Conservation (phyloP, 257 asterid genomes). For the Paraleonurus japonicus region DNA sequence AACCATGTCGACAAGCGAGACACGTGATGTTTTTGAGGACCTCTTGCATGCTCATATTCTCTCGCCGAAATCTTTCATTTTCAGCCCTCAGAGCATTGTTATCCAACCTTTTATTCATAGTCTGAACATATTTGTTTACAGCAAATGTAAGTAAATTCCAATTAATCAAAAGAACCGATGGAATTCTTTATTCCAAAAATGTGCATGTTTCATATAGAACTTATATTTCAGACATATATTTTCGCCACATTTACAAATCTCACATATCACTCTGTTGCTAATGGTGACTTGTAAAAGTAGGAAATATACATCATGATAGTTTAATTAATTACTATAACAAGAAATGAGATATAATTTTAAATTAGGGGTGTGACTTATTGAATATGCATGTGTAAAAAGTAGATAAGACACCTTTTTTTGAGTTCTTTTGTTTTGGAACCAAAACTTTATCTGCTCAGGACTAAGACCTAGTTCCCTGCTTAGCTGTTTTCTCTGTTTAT, state of each 20-base stretch:
- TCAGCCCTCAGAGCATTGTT: slow-evolving; percentile 39
- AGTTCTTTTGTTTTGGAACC: slow-evolving; percentile 67
- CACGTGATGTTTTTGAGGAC: slow-evolving; percentile 34
- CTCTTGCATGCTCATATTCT: slow-evolving; percentile 43
- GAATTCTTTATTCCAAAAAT: not conserved
- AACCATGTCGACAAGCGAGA: slow-evolving; percentile 26
- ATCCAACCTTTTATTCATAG: slow-evolving; percentile 38
- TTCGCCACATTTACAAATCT: too few relatives aligned
- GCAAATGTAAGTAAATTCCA: not conserved
- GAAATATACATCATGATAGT: not conserved
- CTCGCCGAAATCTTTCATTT: slow-evolving; percentile 41
- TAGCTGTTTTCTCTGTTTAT: slow-evolving; percentile 39
- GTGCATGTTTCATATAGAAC: too few relatives aligned
- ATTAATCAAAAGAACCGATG: not conserved
- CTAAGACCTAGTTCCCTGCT: slow-evolving; percentile 45
- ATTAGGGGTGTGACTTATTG: not conserved
- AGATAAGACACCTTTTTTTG: slow-evolving; percentile 41
- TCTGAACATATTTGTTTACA: slow-evolving; percentile 22
- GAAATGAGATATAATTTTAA: not conserved
- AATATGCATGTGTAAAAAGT: not conserved
- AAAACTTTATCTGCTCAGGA: slow-evolving; percentile 48
- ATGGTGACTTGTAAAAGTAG: too few relatives aligned
- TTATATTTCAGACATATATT: too few relatives aligned
- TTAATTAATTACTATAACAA: not conserved
- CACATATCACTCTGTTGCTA: too few relatives aligned